These are phyloP conservation scores for Alnus rubra DNA, from an alignment of 306 rosid genomes.

Conservation along the genomic window DNA sequence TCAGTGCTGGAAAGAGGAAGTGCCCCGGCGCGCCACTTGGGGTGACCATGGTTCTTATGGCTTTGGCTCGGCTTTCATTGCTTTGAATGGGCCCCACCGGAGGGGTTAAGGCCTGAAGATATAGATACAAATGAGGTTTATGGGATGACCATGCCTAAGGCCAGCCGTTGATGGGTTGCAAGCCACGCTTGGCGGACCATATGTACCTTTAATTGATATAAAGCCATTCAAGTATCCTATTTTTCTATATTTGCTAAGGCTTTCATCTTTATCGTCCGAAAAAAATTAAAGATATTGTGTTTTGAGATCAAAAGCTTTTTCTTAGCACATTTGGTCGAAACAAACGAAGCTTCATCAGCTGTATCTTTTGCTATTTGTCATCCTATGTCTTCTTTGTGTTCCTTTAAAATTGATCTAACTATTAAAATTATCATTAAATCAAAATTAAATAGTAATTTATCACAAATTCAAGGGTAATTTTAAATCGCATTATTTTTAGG, in stretches of 20 bases:
- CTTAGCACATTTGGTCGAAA: no score
- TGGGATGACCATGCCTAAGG: conserved; percentile 94
- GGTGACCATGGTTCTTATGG: conserved; percentile 79
- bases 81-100: conserved; percentile 68
- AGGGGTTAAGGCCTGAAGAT: conserved; percentile 44
- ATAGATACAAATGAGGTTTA: conserved; percentile 75
- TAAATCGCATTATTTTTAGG: no score
- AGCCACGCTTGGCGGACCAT: conserved; percentile 56
- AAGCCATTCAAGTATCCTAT: not conserved
- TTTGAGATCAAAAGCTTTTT: no score
- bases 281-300: no score
- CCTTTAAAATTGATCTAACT: no score
- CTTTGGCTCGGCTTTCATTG: conserved; percentile 74
- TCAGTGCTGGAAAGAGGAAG: conserved; percentile 88
- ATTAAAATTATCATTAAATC: no score
- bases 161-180: conserved; percentile 62
- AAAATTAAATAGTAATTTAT: no score
- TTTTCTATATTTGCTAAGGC: not conserved
- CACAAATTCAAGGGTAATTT: no score
- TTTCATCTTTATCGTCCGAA: not conserved
- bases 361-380: no score
- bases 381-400: no score
- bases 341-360: no score
- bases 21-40: conserved; percentile 99
- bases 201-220: conserved; percentile 38